These are phyloP conservation scores for Diutina pseudorugosa DNA, from an alignment of 1,139 yeast genomes.

Conservation along the genomic window DNA sequence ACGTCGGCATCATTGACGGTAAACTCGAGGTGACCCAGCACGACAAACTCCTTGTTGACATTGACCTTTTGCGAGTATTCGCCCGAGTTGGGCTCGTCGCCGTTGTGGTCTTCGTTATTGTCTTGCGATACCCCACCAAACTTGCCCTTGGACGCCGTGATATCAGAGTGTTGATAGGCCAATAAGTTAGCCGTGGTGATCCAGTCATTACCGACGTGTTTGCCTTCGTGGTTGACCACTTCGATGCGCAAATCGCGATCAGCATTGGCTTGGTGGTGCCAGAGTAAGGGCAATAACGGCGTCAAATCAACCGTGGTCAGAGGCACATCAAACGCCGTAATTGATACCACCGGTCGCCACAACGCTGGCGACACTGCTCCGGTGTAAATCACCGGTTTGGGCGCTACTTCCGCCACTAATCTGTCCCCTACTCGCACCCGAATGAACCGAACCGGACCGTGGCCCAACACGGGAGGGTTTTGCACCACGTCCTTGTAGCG, in stretches of 20 bases:
- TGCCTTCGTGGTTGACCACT: slow-evolving; percentile 47
- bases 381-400: slow-evolving; percentile 19
- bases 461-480: slow-evolving; percentile 31
- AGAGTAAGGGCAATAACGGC: slow-evolving; percentile 9
- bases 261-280: slow-evolving; percentile 11
- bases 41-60: slow-evolving; percentile 18
- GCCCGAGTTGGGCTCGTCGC: slow-evolving; percentile 19
- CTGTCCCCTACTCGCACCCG: slow-evolving; percentile 39
- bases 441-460: slow-evolving; percentile 51
- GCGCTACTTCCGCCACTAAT: slow-evolving; percentile 37
- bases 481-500: slow-evolving; percentile 15
- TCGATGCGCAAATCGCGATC: slow-evolving; percentile 25
- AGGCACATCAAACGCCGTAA: slow-evolving; percentile 57
- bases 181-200: slow-evolving; percentile 53
- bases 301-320: slow-evolving; percentile 9
- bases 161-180: slow-evolving; percentile 41
- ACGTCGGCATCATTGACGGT: slow-evolving; percentile 21
- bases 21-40: slow-evolving; percentile 21
- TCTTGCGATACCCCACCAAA: slow-evolving; percentile 15
- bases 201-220: slow-evolving; percentile 52
- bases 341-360: slow-evolving; percentile 71
- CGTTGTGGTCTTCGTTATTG: slow-evolving; percentile 9
- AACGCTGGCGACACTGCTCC: slow-evolving; percentile 10
- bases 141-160: slow-evolving; percentile 28
- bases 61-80: slow-evolving; percentile 23